Conservation (phyloP, 495 filamentous ascomycete species). For the Neurospora sp. region DNA sequence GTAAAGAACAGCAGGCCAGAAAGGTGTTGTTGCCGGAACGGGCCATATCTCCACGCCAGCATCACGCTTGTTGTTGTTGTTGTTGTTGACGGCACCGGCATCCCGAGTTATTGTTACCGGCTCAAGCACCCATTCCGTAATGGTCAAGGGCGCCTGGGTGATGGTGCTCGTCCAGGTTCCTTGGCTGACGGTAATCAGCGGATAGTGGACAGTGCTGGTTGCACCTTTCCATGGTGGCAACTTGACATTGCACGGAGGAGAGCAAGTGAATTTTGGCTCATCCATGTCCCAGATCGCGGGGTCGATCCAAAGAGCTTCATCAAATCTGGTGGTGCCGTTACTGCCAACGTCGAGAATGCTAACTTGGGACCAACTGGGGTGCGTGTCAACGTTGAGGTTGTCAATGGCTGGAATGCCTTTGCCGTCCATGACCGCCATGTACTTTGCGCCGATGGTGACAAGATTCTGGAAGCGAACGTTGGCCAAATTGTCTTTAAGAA, state of each 20-base stretch:
- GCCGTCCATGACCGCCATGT: constrained; percentile 9
- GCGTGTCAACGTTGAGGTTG: constrained; percentile 16
- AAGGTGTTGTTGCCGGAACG: not conserved
- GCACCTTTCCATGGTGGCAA: constrained; percentile 14
- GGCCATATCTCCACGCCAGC: not conserved
- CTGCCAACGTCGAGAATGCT: constrained; percentile 15
- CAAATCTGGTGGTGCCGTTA: constrained; percentile 4
- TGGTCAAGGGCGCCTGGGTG: constrained; percentile 12
- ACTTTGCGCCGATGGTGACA: constrained; percentile 6
- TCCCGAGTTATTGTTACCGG: not conserved
- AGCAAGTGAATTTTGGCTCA: constrained; percentile 14
- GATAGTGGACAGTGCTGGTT: constrained; percentile 17
- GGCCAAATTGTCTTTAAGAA: constrained; percentile 56
- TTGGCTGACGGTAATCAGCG: constrained; percentile 14
- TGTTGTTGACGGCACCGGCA: not conserved
- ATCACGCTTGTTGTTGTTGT: no score
- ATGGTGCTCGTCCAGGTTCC: constrained; percentile 19
- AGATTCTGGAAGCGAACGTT: constrained; percentile 31
- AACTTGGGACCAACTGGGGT: constrained; percentile 20
- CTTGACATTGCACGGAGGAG: constrained; percentile 15
- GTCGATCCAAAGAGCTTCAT: constrained; percentile 15
- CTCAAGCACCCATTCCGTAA: constrained; percentile 13
- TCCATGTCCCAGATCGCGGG: constrained; percentile 16
- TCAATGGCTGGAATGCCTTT: constrained; percentile 11
- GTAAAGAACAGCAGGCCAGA: constrained; percentile 1